A percentile compares a stretch with the other conserved stretches of the same genome.
These are phyloP conservation scores for Penicillium sumatraense DNA, from an alignment of 2,329 filamentous ascomycete species.

Conservation along the genomic window DNA sequence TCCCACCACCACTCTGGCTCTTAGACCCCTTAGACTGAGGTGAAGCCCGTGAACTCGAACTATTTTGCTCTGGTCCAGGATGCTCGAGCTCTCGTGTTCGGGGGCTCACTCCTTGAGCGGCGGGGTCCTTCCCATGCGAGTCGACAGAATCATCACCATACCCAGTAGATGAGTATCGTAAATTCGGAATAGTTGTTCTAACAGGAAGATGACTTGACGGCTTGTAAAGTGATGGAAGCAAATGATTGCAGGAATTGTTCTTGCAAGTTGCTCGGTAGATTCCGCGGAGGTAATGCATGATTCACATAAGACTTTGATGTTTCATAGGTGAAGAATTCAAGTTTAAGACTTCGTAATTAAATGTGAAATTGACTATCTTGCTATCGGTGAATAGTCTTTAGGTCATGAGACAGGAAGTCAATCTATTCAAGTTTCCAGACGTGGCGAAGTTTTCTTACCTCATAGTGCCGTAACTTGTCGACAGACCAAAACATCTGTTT, in stretches of 20 bases:
- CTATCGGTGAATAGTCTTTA: not conserved
- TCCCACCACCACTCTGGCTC: not conserved
- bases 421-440: no score
- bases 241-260: no score
- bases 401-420: no score
- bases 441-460: not conserved
- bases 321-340: not conserved
- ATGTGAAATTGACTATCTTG: not conserved
- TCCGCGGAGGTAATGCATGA: not conserved
- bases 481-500: no score
- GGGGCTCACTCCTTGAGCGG: conserved; percentile 6
- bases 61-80: conserved; percentile 8
- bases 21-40: not conserved
- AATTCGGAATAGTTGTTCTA: not conserved
- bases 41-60: not conserved
- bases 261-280: not conserved
- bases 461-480: no score
- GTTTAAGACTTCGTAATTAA: not conserved
- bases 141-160: conserved; percentile 10
- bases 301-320: not conserved
- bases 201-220: not conserved
- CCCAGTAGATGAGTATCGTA: conserved; percentile 9
- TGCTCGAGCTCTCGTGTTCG: conserved; percentile 17
- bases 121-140: conserved; percentile 4
- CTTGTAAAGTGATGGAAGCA: not conserved